Base-by-base conservation (phyloP, 164 flowering plant species). In the Saururus chinensis region DNA sequence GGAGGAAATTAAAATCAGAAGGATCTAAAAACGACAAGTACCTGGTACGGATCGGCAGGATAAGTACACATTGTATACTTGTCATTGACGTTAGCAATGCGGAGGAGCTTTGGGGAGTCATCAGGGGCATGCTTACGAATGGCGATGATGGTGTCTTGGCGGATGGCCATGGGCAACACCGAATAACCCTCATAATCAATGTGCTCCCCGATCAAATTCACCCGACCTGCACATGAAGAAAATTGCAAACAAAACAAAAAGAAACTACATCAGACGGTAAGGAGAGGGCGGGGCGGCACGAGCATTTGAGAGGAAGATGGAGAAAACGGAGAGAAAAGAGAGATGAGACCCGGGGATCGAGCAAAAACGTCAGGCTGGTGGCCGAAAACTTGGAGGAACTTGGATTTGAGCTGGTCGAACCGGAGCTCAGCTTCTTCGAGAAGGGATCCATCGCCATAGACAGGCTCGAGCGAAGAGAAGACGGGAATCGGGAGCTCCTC, bases 161-260 rank as follows among this genome's bases (percentile, higher is more conserved):
- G 70, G 19, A 92, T 92, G 3, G 96, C 98, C 98, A 92, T 92
- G 12, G 98, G 98, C 80, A 92, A 64, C 73, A 93, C 98, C 14
- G 98, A 93, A 64, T 93, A 90, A 0, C 98, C 97, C 67, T 93
- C 96, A 68, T 93, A 88, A 51, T 93, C 98, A 62, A 93, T 84
- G 70, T 93, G 98, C 71, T 93, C 98, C 9, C 98, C 97, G 9
- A 93, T 90, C 92, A 93, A 82, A 59, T 93, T 93, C 69, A 93
- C 98, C 73, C 98, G 80, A 70, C 98, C 96, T 51, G 13, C 4
- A 20, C 17, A 10, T 9, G 11, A 45, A 45, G 14, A 45, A 45
- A 45, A 45, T 12, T 12, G 4, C 14, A 45, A 41, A 41, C 8
- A 19, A 53, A 11, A 19, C 22, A 19, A 14, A 19, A 53, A 20